phyloP scores from a whole-genome alignment of 768 basidiomycete species.

The Leucosporidium creatinivorum region DNA sequence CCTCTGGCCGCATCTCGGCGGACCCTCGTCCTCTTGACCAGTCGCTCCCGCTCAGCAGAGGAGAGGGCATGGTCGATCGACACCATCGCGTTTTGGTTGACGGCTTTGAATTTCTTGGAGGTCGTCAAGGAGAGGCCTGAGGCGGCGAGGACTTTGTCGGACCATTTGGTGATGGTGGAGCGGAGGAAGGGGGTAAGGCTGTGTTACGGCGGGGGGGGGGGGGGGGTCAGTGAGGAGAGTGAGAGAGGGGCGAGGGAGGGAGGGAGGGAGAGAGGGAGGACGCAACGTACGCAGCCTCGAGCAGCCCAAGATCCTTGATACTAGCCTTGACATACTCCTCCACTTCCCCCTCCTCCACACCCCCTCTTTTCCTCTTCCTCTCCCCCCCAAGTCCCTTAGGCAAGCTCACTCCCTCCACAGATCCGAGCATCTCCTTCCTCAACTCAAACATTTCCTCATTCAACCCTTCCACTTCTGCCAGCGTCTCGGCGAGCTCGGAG shows the following conservation, averaged over 20 bases:
- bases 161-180: slow-evolving; percentile 85
- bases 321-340: slow-evolving; percentile 44
- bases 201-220: background rate
- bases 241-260: background rate
- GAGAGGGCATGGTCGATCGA: slow-evolving; percentile 34
- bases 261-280: slow-evolving; percentile 6
- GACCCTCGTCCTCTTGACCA: slow-evolving; percentile 56
- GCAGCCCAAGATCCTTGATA: slow-evolving; percentile 5
- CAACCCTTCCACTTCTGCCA: slow-evolving; percentile 43
- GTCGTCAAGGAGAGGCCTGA: slow-evolving; percentile 62
- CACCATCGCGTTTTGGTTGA: slow-evolving; percentile 44
- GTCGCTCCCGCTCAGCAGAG: slow-evolving; percentile 41
- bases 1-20: slow-evolving; percentile 43
- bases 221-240: background rate
- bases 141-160: slow-evolving; percentile 87
- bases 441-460: slow-evolving; percentile 38
- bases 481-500: slow-evolving; percentile 29
- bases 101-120: slow-evolving; percentile 53
- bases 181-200: slow-evolving; percentile 57
- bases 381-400: background rate
- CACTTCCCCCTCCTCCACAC: slow-evolving; percentile 1
- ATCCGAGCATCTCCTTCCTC: background rate
- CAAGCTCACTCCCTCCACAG: background rate
- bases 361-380: background rate
- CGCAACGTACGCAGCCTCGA: slow-evolving; percentile 16